These are phyloP conservation scores for Penicillium simplicissimum DNA, from an alignment of 495 filamentous ascomycete species.

Conservation along the genomic window DNA sequence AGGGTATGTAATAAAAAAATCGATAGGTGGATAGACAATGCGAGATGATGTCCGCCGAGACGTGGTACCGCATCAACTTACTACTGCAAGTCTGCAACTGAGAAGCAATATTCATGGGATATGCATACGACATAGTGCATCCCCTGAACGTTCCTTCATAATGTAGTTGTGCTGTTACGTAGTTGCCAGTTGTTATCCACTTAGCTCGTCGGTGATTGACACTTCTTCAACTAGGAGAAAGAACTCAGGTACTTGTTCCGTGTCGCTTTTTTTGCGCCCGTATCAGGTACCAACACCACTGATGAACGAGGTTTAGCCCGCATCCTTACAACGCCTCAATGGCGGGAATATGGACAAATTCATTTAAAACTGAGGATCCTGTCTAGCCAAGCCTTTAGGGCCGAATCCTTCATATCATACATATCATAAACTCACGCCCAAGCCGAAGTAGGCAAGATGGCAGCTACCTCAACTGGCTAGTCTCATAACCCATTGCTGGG, in stretches of 20 bases:
- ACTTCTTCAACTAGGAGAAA: constrained; percentile 4
- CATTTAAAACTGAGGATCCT: neutral
- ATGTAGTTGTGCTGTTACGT: neutral
- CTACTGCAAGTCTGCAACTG: neutral
- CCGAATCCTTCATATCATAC: constrained; percentile 5
- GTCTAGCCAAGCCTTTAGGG: neutral
- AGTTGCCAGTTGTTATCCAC: neutral
- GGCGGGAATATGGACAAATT: neutral
- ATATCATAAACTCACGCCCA: neutral
- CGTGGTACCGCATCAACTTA: neutral
- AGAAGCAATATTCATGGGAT: neutral
- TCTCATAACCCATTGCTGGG: neutral
- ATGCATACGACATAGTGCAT: neutral
- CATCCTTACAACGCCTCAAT: constrained; percentile 1
- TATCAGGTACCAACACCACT: neutral
- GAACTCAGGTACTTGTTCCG: neutral
- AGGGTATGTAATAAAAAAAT: neutral
- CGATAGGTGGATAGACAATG: neutral
- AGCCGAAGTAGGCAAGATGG: too few relatives aligned
- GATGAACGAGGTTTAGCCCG: neutral
- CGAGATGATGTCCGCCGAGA: constrained; percentile 3
- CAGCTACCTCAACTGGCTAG: neutral
- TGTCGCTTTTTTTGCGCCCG: neutral
- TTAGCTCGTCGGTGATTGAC: neutral
- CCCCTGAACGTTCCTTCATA: neutral